Conservation (phyloP, 1,284 basidiomycete genomes). For the Wallemia hederae region DNA sequence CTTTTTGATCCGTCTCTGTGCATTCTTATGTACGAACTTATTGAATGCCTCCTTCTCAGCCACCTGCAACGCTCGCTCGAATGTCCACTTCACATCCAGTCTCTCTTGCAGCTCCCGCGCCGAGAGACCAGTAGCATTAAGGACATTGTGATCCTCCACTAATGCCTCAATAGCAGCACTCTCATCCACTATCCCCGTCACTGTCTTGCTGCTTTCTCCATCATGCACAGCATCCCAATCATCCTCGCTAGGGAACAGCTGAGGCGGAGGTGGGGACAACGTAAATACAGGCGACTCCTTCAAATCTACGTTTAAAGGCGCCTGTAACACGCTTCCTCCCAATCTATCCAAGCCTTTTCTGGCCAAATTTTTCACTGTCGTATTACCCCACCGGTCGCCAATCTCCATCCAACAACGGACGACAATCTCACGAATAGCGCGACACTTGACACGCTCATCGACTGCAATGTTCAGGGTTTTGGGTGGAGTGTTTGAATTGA, state of each 20-base stretch:
- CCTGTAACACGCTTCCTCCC: not conserved
- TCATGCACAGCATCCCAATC: not conserved
- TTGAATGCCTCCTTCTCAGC: not conserved
- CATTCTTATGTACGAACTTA: not conserved
- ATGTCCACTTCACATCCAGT: not conserved
- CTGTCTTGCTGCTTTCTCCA: not conserved
- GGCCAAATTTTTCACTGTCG: not conserved
- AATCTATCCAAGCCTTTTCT: not conserved
- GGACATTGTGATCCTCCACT: not conserved
- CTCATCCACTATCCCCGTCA: not conserved
- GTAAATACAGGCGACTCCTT: too few relatives aligned
- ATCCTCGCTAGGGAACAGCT: not conserved
- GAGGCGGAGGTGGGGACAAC: too few relatives aligned
- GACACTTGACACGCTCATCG: not conserved
- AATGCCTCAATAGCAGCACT: not conserved
- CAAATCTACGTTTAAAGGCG: too few relatives aligned
- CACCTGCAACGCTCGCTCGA: not conserved
- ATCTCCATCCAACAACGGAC: not conserved
- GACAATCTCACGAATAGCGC: not conserved
- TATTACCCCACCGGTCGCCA: not conserved
- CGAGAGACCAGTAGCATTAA: not conserved
- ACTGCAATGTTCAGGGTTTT: not conserved
- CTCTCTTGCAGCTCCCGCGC: too few relatives aligned
- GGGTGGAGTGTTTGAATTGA: too few relatives aligned
- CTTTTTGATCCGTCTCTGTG: not conserved